phyloP scores from a whole-genome alignment of 257 asterid species.

The Agastache rugosa region DNA sequence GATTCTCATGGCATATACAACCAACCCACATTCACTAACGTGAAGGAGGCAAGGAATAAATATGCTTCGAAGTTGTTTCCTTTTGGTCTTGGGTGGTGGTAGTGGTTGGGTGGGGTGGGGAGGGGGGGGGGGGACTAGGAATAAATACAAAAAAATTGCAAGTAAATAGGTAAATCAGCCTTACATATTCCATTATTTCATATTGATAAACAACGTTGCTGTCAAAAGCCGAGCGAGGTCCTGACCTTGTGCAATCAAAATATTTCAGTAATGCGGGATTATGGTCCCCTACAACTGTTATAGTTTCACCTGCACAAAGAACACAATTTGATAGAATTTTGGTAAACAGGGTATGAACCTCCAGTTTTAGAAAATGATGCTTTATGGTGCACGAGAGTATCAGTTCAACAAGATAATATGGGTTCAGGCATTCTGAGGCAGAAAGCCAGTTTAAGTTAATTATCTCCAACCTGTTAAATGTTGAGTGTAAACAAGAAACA shows the following conservation, averaged over 20 bases:
- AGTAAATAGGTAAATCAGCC: conserved; percentile 39
- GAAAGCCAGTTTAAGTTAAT: conserved; percentile 9
- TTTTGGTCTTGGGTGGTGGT: background rate
- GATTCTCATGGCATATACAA: conserved; percentile 16
- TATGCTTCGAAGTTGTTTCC: conserved; percentile 9
- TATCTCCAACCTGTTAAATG: background rate
- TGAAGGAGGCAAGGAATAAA: conserved; percentile 23
- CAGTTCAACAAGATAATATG: conserved; percentile 12
- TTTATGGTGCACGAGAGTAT: conserved; percentile 24
- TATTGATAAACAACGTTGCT: conserved; percentile 92
- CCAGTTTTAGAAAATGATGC: conserved; percentile 24
- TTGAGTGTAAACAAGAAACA: conserved; percentile 13
- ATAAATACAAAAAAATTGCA: conserved; percentile 3
- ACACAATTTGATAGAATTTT: conserved; percentile 29
- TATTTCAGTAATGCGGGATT: conserved; percentile 78
- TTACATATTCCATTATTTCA: conserved; percentile 99
- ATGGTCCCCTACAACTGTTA: conserved; percentile 97
- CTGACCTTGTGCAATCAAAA: conserved; percentile 97
- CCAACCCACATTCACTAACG: conserved; percentile 9
- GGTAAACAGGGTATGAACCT: background rate
- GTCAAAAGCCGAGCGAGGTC: conserved; percentile 99
- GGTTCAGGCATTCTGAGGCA: conserved; percentile 13
- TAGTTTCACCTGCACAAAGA: conserved; percentile 77
- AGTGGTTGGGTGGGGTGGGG: background rate
- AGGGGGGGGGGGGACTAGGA: background rate